phyloP scores from a whole-genome alignment of 2,329 filamentous ascomycete species.

The Nothopassalora personata region DNA sequence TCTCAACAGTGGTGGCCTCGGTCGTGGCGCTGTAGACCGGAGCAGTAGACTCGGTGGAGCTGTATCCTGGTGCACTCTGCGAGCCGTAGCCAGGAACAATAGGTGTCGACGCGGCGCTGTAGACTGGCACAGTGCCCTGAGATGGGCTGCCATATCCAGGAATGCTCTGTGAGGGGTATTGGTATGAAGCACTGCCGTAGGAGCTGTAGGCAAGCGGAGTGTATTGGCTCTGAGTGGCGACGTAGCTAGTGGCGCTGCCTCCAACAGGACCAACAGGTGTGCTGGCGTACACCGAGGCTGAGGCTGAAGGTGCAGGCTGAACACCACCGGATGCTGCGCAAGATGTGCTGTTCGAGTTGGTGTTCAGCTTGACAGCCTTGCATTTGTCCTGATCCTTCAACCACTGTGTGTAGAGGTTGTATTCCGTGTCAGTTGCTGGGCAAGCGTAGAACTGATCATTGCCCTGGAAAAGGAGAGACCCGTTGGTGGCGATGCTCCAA shows the following conservation, averaged over 20 bases:
- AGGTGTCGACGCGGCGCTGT: conserved; percentile 1
- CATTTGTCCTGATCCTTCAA: conserved; percentile 15
- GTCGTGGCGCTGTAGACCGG: not conserved
- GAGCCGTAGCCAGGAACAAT: conserved; percentile 5
- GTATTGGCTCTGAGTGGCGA: not conserved
- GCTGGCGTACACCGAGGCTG: not conserved
- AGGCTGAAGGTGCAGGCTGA: not conserved
- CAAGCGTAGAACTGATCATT: conserved; percentile 17
- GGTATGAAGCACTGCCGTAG: not conserved
- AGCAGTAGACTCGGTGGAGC: not conserved
- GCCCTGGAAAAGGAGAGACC: conserved; percentile 12
- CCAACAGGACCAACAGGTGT: conserved; percentile 3
- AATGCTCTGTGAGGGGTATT: not conserved
- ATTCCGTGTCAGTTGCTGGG: conserved; percentile 11
- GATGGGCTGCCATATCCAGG: conserved; percentile 2
- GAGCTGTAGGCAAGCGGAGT: not conserved
- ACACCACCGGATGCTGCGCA: not conserved
- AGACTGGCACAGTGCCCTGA: not conserved
- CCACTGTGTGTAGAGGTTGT: conserved; percentile 16
- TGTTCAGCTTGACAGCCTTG: conserved; percentile 13
- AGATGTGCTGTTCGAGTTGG: conserved; percentile 10
- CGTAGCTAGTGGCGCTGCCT: conserved; percentile 4
- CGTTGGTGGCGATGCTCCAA: conserved; percentile 13
- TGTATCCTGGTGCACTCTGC: not conserved
- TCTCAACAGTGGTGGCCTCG: not conserved